Conservation (phyloP, 257 asterid genomes). For the Solanum lycopersicoides region DNA sequence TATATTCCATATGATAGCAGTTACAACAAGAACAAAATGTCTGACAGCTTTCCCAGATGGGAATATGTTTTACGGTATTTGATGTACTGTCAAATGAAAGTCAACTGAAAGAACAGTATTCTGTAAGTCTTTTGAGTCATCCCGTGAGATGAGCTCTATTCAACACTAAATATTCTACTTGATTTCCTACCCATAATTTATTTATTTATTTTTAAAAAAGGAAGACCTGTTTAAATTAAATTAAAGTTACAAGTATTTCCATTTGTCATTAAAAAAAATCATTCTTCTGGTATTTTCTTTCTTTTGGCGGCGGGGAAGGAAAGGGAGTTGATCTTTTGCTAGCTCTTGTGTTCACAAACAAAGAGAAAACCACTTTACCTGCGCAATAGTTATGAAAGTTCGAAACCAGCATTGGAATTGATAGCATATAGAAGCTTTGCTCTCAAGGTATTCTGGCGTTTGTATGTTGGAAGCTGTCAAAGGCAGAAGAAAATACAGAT, state of each 20-base stretch:
- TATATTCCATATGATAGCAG: background rate
- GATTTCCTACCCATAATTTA: background rate
- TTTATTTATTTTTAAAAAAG: background rate
- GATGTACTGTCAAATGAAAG: background rate
- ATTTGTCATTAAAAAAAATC: background rate
- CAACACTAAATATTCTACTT: background rate
- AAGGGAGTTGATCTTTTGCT: background rate
- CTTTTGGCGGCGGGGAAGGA: background rate
- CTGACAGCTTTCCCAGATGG: background rate
- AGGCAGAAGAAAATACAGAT: conserved; percentile 9
- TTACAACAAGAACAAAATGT: background rate
- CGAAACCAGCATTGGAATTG: conserved; percentile 93
- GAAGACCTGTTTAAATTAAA: background rate
- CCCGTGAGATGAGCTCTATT: background rate
- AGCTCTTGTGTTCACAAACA: background rate
- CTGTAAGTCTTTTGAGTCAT: background rate
- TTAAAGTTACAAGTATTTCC: background rate
- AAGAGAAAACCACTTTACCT: background rate
- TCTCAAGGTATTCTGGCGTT: conserved; percentile 72
- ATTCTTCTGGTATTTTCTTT: background rate
- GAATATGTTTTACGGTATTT: background rate
- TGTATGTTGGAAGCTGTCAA: conserved; percentile 92
- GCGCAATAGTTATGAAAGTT: conserved; percentile 47
- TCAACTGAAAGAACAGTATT: background rate
- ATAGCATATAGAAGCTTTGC: conserved; percentile 87